These are phyloP conservation scores for Ceratobasidium papillatum DNA, from an alignment of 1,284 basidiomycete species.

Conservation along the genomic window DNA sequence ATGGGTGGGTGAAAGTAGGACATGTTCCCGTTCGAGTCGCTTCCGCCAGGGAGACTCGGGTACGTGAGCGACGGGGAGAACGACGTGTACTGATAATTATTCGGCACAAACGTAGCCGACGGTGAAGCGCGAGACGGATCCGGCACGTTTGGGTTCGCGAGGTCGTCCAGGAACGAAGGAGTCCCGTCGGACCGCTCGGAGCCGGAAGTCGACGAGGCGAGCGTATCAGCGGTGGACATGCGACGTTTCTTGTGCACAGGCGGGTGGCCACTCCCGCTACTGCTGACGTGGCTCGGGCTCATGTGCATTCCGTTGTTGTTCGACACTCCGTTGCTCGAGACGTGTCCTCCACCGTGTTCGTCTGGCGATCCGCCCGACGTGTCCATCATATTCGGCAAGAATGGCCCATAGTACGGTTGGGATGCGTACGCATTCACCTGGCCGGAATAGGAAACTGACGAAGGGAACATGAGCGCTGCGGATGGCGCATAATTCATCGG, in stretches of 20 bases:
- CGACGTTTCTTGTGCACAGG: conserved; percentile 36
- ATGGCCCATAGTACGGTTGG: conserved; percentile 37
- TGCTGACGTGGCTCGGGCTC: conserved; percentile 28
- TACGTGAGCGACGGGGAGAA: conserved; percentile 70
- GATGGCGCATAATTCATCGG: conserved; percentile 42
- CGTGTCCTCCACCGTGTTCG: conserved; percentile 20
- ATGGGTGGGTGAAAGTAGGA: conserved; percentile 62
- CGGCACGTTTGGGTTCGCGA: conserved; percentile 31
- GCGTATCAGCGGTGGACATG: conserved; percentile 38
- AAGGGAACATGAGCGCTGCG: conserved; percentile 41
- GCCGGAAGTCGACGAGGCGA: conserved; percentile 36
- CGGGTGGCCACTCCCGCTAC: conserved; percentile 33
- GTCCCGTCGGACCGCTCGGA: conserved; percentile 34
- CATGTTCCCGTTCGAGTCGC: conserved; percentile 49
- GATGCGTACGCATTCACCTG: conserved; percentile 34
- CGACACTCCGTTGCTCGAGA: neutral
- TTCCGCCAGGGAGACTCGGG: conserved; percentile 43
- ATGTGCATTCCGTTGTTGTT: conserved; percentile 1
- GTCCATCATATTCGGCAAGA: conserved; percentile 41
- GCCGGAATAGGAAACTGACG: conserved; percentile 40
- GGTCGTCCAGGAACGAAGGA: conserved; percentile 39
- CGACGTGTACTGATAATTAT: conserved; percentile 59
- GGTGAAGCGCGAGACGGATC: conserved; percentile 70
- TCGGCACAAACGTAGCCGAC: conserved; percentile 66
- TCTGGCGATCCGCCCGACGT: conserved; percentile 33